Evolutionary conservation across 805 yeast species (phyloP), one percentile per base, ranked within the genome.

Genomic region (Vanderwaltozyma yarrowii): DNA sequence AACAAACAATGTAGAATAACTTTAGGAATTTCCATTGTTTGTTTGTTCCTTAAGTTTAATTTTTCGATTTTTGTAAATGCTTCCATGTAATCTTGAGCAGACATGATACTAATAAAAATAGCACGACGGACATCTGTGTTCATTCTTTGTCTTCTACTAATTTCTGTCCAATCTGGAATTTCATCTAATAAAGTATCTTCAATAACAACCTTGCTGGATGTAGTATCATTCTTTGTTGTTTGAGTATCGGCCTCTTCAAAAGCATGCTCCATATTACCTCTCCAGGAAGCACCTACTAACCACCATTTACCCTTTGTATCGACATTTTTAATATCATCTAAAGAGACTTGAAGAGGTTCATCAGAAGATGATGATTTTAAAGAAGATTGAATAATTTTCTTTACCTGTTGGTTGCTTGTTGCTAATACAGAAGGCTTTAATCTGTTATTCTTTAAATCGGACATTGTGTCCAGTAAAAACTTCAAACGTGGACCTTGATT

Each of bases 201-300:
- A 2, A 71, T 69, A 4, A 59, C 61, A 3, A 65, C 54, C 31
- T 66, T 67, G 2, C 54, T 52, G 5, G 32, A 26, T 13, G 42
- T 50, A 13, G 45, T 43, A 27, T 46, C 50, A 24, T 45, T 44
- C 26, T 44, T 42, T 14, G 45, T 45, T 18, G 35, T 41, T n/a
- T 48, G 40, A 2, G 41, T 49, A 3, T 49, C 47, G 3, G 45
- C 47, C 17, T 48, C 54, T 17, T 52, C 58, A 20, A 56, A 50
- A 3, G 56, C 56, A 7, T 48, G 44, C 4, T 49, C 56, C 32
- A 61, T 67, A 39, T 66, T 63, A 3, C 95, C 96, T 52, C 77
- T 84, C 96, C 96, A 92, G 0, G 98, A 95, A 1, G 97, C 84
- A 35, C 99, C 99, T 23, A 92, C 89, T 24, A 92, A 67, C 99